These are phyloP conservation scores for Auricularia cornea DNA, from an alignment of 768 basidiomycete genomes.

Conservation along the genomic window DNA sequence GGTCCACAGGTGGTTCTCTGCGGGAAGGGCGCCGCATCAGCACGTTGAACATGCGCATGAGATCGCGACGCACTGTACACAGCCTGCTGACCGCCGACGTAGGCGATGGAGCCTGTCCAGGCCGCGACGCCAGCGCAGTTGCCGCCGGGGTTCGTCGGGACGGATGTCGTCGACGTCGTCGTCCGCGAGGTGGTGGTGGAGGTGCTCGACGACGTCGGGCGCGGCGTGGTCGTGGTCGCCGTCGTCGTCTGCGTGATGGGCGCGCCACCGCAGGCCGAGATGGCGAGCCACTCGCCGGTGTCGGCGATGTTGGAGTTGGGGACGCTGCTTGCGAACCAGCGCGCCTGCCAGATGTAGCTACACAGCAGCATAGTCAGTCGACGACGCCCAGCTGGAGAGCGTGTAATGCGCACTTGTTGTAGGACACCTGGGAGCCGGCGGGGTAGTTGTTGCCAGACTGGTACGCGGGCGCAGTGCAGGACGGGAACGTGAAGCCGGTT, in stretches of 20 bases:
- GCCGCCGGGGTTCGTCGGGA: slow-evolving; percentile 17
- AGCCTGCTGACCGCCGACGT: slow-evolving; percentile 44
- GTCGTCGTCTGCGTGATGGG: slow-evolving; percentile 9
- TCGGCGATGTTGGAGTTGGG: slow-evolving; percentile 4
- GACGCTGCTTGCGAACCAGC: slow-evolving; percentile 3
- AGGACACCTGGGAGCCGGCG: slow-evolving; percentile 46
- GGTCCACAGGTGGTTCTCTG: slow-evolving; percentile 31
- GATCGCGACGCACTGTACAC: slow-evolving; percentile 33
- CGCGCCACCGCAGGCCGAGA: slow-evolving; percentile 4
- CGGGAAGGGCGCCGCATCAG: neutral
- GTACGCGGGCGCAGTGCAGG: slow-evolving; percentile 47
- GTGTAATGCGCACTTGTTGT: slow-evolving; percentile 36
- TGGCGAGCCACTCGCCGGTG: slow-evolving; percentile 8
- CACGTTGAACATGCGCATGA: slow-evolving; percentile 3
- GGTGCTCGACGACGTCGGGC: slow-evolving; percentile 10
- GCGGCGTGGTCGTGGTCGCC: slow-evolving; percentile 13
- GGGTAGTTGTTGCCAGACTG: slow-evolving; percentile 41
- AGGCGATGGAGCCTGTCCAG: slow-evolving; percentile 41
- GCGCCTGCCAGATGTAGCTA: slow-evolving; percentile 9
- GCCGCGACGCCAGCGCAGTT: slow-evolving; percentile 41
- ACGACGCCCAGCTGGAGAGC: too few species aligned
- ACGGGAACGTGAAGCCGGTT: slow-evolving; percentile 58
- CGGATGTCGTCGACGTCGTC: slow-evolving; percentile 7
- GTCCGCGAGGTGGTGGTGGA: slow-evolving; percentile 10
- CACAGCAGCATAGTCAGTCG: neutral